phyloP scores from a whole-genome alignment of 2,329 filamentous ascomycete species.

The Penicillium sp. region DNA sequence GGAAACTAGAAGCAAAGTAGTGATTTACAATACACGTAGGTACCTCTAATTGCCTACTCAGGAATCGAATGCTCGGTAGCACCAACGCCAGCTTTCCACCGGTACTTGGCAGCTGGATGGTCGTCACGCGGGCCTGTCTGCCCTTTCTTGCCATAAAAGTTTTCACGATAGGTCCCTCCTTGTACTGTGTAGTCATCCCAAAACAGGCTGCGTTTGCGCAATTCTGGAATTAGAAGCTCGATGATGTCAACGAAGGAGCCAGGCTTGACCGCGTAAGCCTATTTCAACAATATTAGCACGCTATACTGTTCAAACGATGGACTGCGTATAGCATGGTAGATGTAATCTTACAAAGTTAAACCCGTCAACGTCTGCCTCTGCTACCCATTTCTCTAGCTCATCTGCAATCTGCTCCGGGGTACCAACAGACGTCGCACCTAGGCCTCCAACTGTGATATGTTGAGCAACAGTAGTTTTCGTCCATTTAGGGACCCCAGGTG shows the following conservation, averaged over 20 bases:
- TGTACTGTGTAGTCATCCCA: conserved; percentile 36
- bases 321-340: background rate
- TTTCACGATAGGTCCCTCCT: conserved; percentile 39
- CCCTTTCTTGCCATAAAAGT: conserved; percentile 30
- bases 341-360: conserved; percentile 63
- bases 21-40: no score
- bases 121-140: conserved; percentile 31
- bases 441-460: conserved; percentile 64
- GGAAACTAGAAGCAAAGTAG: no score
- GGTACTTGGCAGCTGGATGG: conserved; percentile 35
- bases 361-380: conserved; percentile 67
- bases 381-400: conserved; percentile 63
- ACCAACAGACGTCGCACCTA: conserved; percentile 62
- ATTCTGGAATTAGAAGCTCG: conserved; percentile 62
- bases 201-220: conserved; percentile 52
- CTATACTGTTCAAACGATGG: background rate
- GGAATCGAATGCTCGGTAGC: conserved; percentile 28
- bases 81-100: conserved; percentile 35
- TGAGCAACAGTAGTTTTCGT: conserved; percentile 67
- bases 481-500: conserved; percentile 62
- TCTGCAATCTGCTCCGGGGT: conserved; percentile 64
- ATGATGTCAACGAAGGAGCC: conserved; percentile 65
- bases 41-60: no score
- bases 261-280: conserved; percentile 64
- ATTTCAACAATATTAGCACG: conserved; percentile 19